Conservation (phyloP, 2,329 filamentous ascomycete genomes). For the Cercospora berteroae region DNA sequence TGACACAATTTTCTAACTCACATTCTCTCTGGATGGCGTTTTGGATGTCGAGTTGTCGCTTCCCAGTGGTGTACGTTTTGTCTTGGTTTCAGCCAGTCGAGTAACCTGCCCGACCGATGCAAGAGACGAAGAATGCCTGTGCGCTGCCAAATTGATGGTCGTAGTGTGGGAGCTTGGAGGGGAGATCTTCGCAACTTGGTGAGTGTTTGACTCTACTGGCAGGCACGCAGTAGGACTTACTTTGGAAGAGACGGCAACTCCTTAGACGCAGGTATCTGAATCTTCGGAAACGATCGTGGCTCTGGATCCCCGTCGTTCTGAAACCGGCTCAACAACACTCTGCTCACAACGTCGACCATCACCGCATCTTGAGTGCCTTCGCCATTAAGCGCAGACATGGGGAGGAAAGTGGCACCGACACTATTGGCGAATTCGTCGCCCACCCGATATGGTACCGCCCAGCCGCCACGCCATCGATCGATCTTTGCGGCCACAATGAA, state of each 20-base stretch:
- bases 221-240: not conserved
- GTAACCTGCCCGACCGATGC: constrained; percentile 8
- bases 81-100: constrained; percentile 4
- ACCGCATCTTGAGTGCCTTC: constrained; percentile 15
- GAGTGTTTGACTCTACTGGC: not conserved
- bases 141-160: constrained; percentile 8
- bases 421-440: constrained; percentile 10
- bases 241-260: not conserved
- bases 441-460: constrained; percentile 8
- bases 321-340: constrained; percentile 8
- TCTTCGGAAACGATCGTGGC: not conserved
- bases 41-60: not conserved
- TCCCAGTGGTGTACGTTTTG: constrained; percentile 3
- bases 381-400: constrained; percentile 17
- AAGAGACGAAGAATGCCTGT: constrained; percentile 1
- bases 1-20: not conserved
- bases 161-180: not conserved
- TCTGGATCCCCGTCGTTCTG: constrained; percentile 12
- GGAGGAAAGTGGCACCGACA: constrained; percentile 8
- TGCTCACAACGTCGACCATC: constrained; percentile 9
- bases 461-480: constrained; percentile 17
- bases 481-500: constrained; percentile 14
- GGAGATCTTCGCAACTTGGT: not conserved
- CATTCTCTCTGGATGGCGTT: not conserved
- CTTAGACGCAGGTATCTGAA: not conserved